phyloP scores from a whole-genome alignment of 805 yeast genomes.

The Saturnispora halmiae region DNA sequence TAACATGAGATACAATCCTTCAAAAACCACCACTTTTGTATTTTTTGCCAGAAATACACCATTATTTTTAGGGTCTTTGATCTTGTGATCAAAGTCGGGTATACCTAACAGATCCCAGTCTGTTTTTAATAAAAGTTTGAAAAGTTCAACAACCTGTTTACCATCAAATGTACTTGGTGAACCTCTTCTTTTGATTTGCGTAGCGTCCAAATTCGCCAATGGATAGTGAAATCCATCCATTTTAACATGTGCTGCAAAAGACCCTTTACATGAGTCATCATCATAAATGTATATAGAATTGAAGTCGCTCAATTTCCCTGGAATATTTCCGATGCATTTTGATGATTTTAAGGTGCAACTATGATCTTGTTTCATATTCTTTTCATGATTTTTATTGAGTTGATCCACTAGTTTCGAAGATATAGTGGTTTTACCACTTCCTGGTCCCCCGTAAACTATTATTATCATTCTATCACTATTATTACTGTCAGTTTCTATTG shows the following conservation, averaged over 20 bases:
- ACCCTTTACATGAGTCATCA: background rate
- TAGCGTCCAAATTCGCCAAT: slow-evolving; percentile 34
- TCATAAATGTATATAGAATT: slow-evolving; percentile 6
- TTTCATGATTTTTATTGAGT: slow-evolving; percentile 26
- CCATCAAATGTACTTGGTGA: slow-evolving; percentile 83
- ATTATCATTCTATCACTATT: slow-evolving; percentile 36
- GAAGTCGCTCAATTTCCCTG: slow-evolving; percentile 1
- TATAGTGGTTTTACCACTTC: slow-evolving; percentile 74
- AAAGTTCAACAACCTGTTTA: slow-evolving; percentile 31
- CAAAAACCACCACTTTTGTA: slow-evolving; percentile 53
- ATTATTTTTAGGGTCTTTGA: slow-evolving; percentile 60
- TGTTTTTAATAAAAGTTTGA: slow-evolving; percentile 21
- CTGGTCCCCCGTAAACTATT: slow-evolving; percentile 69
- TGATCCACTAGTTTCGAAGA: slow-evolving; percentile 38
- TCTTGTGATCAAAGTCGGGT: slow-evolving; percentile 70
- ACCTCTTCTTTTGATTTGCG: slow-evolving; percentile 63
- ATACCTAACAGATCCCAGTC: slow-evolving; percentile 25
- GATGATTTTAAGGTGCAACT: no score
- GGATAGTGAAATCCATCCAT: slow-evolving; percentile 79
- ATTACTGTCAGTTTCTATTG: background rate
- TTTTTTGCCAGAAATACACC: slow-evolving; percentile 34
- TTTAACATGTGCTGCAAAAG: slow-evolving; percentile 42
- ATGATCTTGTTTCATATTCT: background rate
- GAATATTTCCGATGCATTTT: background rate
- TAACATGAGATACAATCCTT: slow-evolving; percentile 66